Conservation (phyloP, 1,139 yeast species). For the Candida tropicalis region DNA sequence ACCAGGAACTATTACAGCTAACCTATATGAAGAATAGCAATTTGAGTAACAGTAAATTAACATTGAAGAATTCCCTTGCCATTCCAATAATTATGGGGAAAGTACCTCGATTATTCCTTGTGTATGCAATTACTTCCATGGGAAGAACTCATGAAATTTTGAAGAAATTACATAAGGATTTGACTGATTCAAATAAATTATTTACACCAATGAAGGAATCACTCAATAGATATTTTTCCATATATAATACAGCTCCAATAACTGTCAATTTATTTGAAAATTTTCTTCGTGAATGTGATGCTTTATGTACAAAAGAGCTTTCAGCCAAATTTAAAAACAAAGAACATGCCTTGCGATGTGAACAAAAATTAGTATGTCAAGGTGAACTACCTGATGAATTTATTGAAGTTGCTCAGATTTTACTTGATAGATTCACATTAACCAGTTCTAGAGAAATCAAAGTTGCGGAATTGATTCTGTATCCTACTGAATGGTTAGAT, state of each 20-base stretch:
- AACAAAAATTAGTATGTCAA: conserved; percentile 67
- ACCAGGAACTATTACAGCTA: conserved; percentile 64
- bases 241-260: conserved; percentile 58
- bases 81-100: conserved; percentile 62
- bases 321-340: conserved; percentile 22
- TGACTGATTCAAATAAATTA: conserved; percentile 42
- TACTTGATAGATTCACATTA: conserved; percentile 36
- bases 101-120: conserved; percentile 69
- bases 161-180: conserved; percentile 46
- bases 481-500: conserved; percentile 72
- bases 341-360: conserved; percentile 49
- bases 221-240: conserved; percentile 53
- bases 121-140: conserved; percentile 70
- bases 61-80: conserved; percentile 39
- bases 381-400: conserved; percentile 58
- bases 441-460: conserved; percentile 42
- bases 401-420: conserved; percentile 29
- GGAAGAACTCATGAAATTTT: conserved; percentile 66
- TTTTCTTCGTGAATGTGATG: conserved; percentile 55
- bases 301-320: conserved; percentile 34
- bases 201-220: conserved; percentile 59
- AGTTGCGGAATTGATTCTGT: conserved; percentile 58
- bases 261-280: conserved; percentile 63
- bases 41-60: conserved; percentile 26
- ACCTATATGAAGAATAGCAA: conserved; percentile 23